A percentile compares a stretch with the other conserved stretches of the same genome.
phyloP scores from a whole-genome alignment of 148 eudicot genomes.

The Rhododendron mucronatum region DNA sequence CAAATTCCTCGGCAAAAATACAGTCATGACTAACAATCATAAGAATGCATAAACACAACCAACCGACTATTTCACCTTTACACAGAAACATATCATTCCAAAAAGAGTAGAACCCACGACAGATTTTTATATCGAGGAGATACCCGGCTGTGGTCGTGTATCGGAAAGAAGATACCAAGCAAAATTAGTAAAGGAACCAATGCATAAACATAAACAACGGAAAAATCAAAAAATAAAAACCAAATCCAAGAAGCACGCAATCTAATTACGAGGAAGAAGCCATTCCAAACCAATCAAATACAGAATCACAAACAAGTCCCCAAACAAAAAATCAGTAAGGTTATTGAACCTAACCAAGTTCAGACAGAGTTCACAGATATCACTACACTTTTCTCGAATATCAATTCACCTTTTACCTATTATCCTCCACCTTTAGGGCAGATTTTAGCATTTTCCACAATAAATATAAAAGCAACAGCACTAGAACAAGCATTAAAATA shows the following conservation, averaged over 20 bases:
- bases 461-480: background rate
- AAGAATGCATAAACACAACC: background rate
- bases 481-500: background rate
- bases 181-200: background rate
- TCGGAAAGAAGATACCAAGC: background rate
- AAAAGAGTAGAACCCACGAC: background rate
- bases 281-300: background rate
- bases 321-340: background rate
- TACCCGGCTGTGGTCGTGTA: background rate
- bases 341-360: background rate
- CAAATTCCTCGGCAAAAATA: background rate
- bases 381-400: background rate
- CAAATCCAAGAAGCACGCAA: background rate
- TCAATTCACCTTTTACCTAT: background rate
- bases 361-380: background rate
- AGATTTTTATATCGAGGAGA: conserved; percentile 1
- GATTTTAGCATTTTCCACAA: background rate
- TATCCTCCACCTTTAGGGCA: background rate
- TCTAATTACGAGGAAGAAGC: background rate
- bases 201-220: background rate
- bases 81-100: background rate
- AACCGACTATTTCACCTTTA: background rate
- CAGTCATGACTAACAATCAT: background rate
- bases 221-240: background rate
- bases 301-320: background rate